Base-by-base conservation (phyloP, 768 basidiomycete genomes). In the Glaciozyma antarctica region DNA sequence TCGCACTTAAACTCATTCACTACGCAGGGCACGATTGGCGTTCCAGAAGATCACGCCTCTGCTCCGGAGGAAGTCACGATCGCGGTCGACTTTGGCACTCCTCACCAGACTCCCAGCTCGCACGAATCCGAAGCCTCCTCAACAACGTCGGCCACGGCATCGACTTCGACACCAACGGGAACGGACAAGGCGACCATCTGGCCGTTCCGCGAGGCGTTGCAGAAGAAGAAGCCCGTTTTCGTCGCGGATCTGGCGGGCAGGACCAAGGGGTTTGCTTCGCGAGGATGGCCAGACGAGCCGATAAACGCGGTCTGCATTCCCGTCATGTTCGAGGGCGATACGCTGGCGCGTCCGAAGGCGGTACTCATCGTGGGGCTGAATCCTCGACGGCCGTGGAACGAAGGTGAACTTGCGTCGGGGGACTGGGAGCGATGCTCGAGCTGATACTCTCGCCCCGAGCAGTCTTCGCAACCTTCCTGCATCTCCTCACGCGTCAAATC, bases 131-230 rank as follows among this genome's bases (percentile, higher is more conserved):
- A 59, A 0, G 62, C 67, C 6, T 69, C 67, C 17, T 58, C 67
- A 1, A 51, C 62, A 7, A 55, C 53, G 3, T 60, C 61, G n/a
- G 47, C 7, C 26, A 24, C 51, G 4, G 24, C n/a, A 8, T 24
- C 51, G 15, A 28, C 5, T 22, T 21, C n/a, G 15, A 24, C 51
- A 10, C 24, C 22, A 7, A 16, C 51, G 4, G 51, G 24, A 5
- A 8, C 21, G 19, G 21, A 9, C 16, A 16, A 9, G 21, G 51
- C 17, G 3, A 61, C 65, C 57, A 24, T 32, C 0, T 71, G 67
- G 67, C 70, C 70, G 16, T 68, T 71, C 65, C 63, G 63, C 22
- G 70, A 71, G 44, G 66, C 67, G 2, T 63, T 63, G 24, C 32
- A 55, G 19, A 53, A 57, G 49, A 66, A 63, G 15, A 52, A 66